Evolutionary conservation across 177 flowering plant genomes (phyloP), one percentile per base, ranked within the genome.

Genomic region (Tripterygium wilfordii): DNA sequence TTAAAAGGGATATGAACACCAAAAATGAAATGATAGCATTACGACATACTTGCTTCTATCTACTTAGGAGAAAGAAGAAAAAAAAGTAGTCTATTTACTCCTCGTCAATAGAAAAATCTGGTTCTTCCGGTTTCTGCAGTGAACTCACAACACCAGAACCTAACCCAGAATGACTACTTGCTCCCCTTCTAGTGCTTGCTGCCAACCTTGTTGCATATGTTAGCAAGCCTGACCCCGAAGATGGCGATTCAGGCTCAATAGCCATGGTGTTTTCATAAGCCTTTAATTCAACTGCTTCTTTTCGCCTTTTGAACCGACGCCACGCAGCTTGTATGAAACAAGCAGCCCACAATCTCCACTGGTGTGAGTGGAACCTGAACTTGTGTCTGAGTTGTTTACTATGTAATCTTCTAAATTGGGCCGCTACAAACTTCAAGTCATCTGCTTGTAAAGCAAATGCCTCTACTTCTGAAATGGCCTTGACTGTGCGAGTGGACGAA

Each of bases 261-360:
- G 46, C 17, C 51, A 12, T 10, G n/a, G 29, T 25, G 36, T 51
- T 51, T 61, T 76, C 80, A 56, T 40, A 56, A 15, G 73, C 66
- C 35, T 45, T 48, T 2, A 66, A 63, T 32, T 67, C 66, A 26
- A 69, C 63, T 1, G 53, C 61, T n/a, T 51, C 64, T 51, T 53
- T 70, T 23, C 77, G 51, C 25, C 52, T 77, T 62, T 73, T 77
- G 39, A 46, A 61, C 49, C 96, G 45, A 2, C 91, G 53, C 94
- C 94, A 92, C 0, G 96, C 96, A 1, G 85, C 85, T 51, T 91
- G 98, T n/a, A 91, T 60, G 56, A 80, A 91, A 51, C 95, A 82
- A 0, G 95, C 94, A 19, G 96, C 85, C 98, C 98, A 92, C 1
- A 83, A 68, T 5, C 96, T 66, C 96, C 98, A 92, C 30, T 88